phyloP scores from a whole-genome alignment of 352 stramenopile genomes.

The Saprolegnia diclina region DNA sequence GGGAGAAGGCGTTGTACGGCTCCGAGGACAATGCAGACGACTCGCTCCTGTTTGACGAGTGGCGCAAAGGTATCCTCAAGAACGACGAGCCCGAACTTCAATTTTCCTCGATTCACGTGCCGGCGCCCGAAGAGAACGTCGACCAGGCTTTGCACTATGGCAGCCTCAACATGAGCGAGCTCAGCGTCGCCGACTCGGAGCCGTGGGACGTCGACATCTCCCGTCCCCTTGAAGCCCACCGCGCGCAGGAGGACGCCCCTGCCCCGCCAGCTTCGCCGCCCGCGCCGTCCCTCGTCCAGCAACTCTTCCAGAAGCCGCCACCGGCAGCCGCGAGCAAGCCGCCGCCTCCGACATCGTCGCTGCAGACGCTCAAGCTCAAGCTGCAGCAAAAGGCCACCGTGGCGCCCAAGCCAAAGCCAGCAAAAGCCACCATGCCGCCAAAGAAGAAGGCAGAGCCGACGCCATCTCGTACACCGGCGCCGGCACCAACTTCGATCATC shows the following conservation, averaged over 20 bases:
- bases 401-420: constrained; percentile 13
- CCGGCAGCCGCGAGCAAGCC: constrained; percentile 7
- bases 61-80: not conserved
- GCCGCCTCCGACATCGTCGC: not conserved
- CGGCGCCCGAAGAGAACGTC: not conserved
- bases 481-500: constrained; percentile 30
- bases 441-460: not conserved
- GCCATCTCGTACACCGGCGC: not conserved
- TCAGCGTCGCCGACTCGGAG: constrained; percentile 77
- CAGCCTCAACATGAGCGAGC: not conserved
- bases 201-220: constrained; percentile 42
- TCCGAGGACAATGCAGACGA: constrained; percentile 1
- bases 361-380: constrained; percentile 16
- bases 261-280: constrained; percentile 4
- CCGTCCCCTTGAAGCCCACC: constrained; percentile 34
- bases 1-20: not conserved
- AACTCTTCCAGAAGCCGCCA: constrained; percentile 40
- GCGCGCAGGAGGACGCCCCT: constrained; percentile 24
- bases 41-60: not conserved
- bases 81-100: not conserved
- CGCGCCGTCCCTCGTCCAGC: constrained; percentile 45
- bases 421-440: not conserved
- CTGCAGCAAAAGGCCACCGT: constrained; percentile 13
- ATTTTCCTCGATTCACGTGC: not conserved
- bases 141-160: not conserved